These are phyloP conservation scores for Blastobotrys petasosporus DNA, from an alignment of 1,139 yeast genomes.

Conservation along the genomic window DNA sequence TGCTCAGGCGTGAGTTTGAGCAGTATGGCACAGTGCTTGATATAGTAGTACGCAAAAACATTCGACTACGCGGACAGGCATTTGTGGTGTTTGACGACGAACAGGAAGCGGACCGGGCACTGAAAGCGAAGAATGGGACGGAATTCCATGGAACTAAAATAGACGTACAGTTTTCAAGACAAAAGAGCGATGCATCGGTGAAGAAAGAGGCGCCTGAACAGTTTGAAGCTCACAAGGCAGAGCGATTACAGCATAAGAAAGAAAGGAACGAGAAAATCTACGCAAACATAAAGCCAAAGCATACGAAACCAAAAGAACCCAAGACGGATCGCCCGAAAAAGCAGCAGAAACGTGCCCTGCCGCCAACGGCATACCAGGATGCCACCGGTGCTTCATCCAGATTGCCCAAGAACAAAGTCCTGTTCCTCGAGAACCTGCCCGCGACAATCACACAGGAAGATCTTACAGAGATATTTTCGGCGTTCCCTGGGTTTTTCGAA, in stretches of 20 bases:
- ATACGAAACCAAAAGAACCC: slow-evolving; percentile 17
- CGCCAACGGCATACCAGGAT: slow-evolving; percentile 4
- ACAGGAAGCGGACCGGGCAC: slow-evolving; percentile 47
- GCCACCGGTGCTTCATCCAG: slow-evolving; percentile 12
- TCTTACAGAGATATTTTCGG: slow-evolving; percentile 43
- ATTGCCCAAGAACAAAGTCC: slow-evolving; percentile 62
- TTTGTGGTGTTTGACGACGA: slow-evolving; percentile 57
- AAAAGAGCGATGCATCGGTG: slow-evolving; percentile 45
- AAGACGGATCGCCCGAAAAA: slow-evolving; percentile 13
- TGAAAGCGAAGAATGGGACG: slow-evolving; percentile 26
- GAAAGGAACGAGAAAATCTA: slow-evolving; percentile 20
- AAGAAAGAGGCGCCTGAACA: slow-evolving; percentile 25
- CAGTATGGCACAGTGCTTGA: slow-evolving; percentile 48
- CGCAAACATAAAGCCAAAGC: slow-evolving; percentile 5
- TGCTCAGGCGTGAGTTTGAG: slow-evolving; percentile 40
- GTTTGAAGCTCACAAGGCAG: slow-evolving; percentile 31
- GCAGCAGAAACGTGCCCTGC: background rate
- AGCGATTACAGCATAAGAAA: slow-evolving; percentile 29
- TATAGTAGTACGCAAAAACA: slow-evolving; percentile 54
- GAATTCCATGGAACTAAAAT: slow-evolving; percentile 52
- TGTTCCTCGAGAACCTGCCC: slow-evolving; percentile 65
- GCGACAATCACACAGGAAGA: slow-evolving; percentile 39
- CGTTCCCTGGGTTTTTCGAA: slow-evolving; percentile 55
- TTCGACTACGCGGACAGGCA: slow-evolving; percentile 78
- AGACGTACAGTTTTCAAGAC: slow-evolving; percentile 39